Evolutionary conservation across 108 stramenopile species (phyloP).

Genomic region (Skeletonema grethae): DNA sequence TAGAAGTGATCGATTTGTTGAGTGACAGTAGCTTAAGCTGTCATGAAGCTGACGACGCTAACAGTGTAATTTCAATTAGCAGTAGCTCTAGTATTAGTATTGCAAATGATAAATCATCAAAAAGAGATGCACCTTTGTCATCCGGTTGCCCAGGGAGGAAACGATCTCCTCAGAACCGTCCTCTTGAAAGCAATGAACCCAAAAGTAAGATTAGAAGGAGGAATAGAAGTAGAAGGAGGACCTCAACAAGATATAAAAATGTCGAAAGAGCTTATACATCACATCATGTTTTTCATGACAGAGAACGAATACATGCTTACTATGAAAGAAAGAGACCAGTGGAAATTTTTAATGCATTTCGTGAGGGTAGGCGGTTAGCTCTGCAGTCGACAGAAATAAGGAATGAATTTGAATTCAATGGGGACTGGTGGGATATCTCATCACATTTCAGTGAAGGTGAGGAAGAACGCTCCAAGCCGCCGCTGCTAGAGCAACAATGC

Average conservation of each 20-base stretch:
- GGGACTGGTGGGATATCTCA: background rate
- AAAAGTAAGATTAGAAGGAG: background rate
- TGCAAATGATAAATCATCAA: background rate
- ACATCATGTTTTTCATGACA: no score
- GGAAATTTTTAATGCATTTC: background rate
- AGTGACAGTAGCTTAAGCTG: background rate
- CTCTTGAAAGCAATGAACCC: background rate
- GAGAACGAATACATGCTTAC: background rate
- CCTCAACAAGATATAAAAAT: background rate
- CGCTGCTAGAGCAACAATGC: background rate
- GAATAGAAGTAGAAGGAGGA: background rate
- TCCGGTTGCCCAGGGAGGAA: background rate
- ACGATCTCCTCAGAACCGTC: background rate
- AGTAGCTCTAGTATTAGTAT: background rate
- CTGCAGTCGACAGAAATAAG: background rate
- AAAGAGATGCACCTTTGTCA: background rate
- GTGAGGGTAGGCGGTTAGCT: background rate
- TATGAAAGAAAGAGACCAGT: background rate
- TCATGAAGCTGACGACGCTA: background rate
- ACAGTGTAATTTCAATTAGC: constrained; percentile 1
- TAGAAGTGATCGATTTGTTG: constrained; percentile 1
- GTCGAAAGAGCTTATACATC: background rate
- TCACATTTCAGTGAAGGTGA: background rate
- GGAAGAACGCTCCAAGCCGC: background rate
- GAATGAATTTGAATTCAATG: constrained; percentile 1